Conservation (phyloP, 768 basidiomycete genomes). For the Coprinopsis marcescibilis region DNA sequence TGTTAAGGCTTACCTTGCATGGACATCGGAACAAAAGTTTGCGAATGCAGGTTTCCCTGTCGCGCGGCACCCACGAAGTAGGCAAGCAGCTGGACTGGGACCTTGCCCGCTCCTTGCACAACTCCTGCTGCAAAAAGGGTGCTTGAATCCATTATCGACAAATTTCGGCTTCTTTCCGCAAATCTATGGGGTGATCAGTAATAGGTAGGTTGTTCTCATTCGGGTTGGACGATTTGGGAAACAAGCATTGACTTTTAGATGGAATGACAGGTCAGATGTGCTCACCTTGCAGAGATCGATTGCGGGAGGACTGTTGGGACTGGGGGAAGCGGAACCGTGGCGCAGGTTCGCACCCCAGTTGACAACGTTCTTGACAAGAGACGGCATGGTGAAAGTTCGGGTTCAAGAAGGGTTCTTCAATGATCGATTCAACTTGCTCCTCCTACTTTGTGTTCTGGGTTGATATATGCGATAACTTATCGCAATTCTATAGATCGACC, state of each 20-base stretch:
- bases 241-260: background rate
- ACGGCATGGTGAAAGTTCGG: slow-evolving; percentile 27
- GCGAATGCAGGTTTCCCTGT: slow-evolving; percentile 44
- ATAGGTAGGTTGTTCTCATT: background rate
- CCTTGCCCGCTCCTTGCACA: slow-evolving; percentile 45
- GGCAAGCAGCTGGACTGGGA: slow-evolving; percentile 35
- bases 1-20: slow-evolving; percentile 56
- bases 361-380: slow-evolving; percentile 35
- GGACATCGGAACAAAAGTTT: slow-evolving; percentile 54
- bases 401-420: too few relatives aligned
- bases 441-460: too few relatives aligned
- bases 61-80: slow-evolving; percentile 46
- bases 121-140: slow-evolving; percentile 56
- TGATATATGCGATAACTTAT: too few relatives aligned
- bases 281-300: slow-evolving; percentile 45
- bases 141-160: slow-evolving; percentile 52
- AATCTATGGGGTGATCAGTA: slow-evolving; percentile 29
- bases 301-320: slow-evolving; percentile 13
- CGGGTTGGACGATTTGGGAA: background rate
- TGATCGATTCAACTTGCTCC: too few relatives aligned
- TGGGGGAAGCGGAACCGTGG: slow-evolving; percentile 22
- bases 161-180: slow-evolving; percentile 59
- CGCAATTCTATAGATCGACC: too few relatives aligned
- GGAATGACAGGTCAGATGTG: background rate
- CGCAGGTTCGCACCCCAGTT: slow-evolving; percentile 27